phyloP scores from a whole-genome alignment of 2,329 filamentous ascomycete genomes.

The Fusarium equiseti region DNA sequence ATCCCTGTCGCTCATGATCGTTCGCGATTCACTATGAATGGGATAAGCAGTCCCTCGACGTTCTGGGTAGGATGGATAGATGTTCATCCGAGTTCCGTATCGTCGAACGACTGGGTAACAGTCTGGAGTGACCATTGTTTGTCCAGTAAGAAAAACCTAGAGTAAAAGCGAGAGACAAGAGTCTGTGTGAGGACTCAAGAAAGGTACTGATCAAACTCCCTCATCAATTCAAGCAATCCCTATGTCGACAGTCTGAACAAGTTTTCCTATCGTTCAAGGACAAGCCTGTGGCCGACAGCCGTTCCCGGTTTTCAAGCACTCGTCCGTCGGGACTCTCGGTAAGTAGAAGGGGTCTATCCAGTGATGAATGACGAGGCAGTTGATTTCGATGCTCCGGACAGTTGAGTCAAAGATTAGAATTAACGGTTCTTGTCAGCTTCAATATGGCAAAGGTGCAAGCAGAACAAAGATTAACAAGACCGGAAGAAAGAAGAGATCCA shows the following conservation, averaged over 20 bases:
- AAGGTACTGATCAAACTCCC: slow-evolving; percentile 3
- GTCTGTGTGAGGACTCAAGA: slow-evolving; percentile 1
- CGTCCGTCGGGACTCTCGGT: slow-evolving; percentile 27
- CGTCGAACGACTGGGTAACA: slow-evolving; percentile 42
- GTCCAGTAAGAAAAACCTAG: not conserved
- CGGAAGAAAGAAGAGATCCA: slow-evolving; percentile 17
- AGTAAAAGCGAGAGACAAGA: slow-evolving; percentile 12
- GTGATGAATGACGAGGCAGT: slow-evolving; percentile 1
- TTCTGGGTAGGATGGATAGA: slow-evolving; percentile 42
- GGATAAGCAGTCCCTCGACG: slow-evolving; percentile 37
- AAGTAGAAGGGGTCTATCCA: slow-evolving; percentile 12
- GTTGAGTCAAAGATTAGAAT: slow-evolving; percentile 9
- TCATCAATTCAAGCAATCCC: slow-evolving; percentile 27
- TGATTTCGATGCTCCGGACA: slow-evolving; percentile 7
- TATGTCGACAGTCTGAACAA: slow-evolving; percentile 4
- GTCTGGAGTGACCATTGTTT: slow-evolving; percentile 40
- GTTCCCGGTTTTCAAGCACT: slow-evolving; percentile 33
- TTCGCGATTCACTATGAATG: slow-evolving; percentile 37
- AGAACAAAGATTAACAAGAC: slow-evolving; percentile 15
- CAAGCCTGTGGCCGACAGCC: slow-evolving; percentile 11
- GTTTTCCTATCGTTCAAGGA: not conserved
- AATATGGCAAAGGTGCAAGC: not conserved
- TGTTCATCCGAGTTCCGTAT: slow-evolving; percentile 21
- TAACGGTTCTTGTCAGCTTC: slow-evolving; percentile 3
- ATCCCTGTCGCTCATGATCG: slow-evolving; percentile 49